Evolutionary conservation across 306 rosid genomes (phyloP).

Genomic region (Neltuma alba): DNA sequence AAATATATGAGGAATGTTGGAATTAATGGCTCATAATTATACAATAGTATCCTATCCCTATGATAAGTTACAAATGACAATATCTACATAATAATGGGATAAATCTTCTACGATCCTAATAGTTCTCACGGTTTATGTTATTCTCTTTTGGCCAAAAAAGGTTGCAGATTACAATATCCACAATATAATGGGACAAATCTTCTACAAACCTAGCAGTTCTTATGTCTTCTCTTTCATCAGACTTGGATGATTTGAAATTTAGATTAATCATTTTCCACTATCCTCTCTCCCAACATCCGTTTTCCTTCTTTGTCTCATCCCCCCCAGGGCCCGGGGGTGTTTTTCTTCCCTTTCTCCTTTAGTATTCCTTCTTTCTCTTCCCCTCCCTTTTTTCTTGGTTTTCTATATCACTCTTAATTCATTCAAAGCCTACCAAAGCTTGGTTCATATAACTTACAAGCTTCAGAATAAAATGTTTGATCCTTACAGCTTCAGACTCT

Average conservation of each 20-base stretch:
- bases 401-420: neutral
- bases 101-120: no score
- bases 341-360: no score
- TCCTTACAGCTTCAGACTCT: neutral
- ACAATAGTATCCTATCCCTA: neutral
- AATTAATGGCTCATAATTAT: neutral
- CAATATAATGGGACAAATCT: no score
- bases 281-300: neutral
- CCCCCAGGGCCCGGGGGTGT: no score
- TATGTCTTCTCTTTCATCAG: no score
- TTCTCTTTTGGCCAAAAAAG: no score
- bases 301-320: neutral
- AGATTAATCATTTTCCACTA: neutral
- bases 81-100: neutral
- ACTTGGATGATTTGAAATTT: neutral
- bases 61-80: neutral
- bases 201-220: no score
- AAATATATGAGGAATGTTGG: no score
- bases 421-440: slow-evolving; percentile 6
- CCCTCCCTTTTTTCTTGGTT: no score
- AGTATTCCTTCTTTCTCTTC: no score
- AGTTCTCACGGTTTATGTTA: neutral
- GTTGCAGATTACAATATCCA: no score
- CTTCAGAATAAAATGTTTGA: neutral
- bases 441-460: slow-evolving; percentile 11